Base-by-base conservation (phyloP, 2,329 filamentous ascomycete genomes). In the Pyrenochaeta sp. region DNA sequence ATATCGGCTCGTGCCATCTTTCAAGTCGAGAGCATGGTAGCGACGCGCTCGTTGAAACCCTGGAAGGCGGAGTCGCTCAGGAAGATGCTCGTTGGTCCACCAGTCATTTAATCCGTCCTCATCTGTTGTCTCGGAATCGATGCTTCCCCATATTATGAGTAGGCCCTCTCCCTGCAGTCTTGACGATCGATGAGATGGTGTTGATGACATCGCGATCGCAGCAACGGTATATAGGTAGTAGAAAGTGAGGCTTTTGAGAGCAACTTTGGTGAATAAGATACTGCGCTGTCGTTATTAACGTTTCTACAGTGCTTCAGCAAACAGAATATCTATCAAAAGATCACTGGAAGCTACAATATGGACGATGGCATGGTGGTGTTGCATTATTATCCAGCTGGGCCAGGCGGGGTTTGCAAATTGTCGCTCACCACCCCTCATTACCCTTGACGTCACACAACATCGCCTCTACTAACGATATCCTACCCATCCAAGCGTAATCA, bases 21-120 rank as follows among this genome's bases (percentile, higher is more conserved):
- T n/a, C 2, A 19, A n/a, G 12, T 43, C 2, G 22, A 52, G 19
- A 22, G 47, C 30, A 40, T 46, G 55, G 36, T 64, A 66, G 9
- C 62, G 56, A 43, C 50, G 53, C 39, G 65, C 65, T 25, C 56
- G 54, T 34, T 50, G 39, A 19, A 67, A 64, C n/a, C 62, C 64
- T 27, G 54, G 60, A 24, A 66, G 54, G 10, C 46, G 34, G 12
- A 64, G 52, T 13, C 62, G 60, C 54, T 67, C 65, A 30, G 54
- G 58, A 5, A 67, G 52, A 30, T 66, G 65, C 46, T 67, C 63
- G 43, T 64, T 59, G 1, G 63, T 66, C 61, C 58, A 67, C 63
- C 63, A 67, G 44, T 64, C 61, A 28, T 67, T 64, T 34, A 67
- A 32, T 10, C 32, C 61, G 24, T 52, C 45, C 50, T 56, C 52